Base-by-base conservation (phyloP, 495 filamentous ascomycete genomes). In the Pseudotulostoma volvatum region DNA sequence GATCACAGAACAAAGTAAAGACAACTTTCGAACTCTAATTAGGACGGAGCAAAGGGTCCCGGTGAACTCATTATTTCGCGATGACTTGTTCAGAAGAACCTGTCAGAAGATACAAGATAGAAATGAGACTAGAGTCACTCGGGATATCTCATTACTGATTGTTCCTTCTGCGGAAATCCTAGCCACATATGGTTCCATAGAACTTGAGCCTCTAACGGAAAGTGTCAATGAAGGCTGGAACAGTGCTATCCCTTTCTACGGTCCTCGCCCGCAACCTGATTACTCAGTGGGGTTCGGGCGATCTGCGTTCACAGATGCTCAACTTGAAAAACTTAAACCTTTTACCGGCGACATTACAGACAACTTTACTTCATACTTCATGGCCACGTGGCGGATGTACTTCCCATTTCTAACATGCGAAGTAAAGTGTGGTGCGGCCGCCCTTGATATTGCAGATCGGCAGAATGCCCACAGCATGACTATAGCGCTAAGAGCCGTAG, bases 171-270 rank as follows among this genome's bases (percentile, higher is more conserved):
- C 59, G 0, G 35, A 66, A 52, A 42, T 1, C 15, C 48, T 62
- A 19, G 48, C 43, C 7, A 54, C 16, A 31, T 46, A 38, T 36
- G 51, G 56, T 14, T 42, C 47, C 20, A 46, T 11, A 15, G 8
- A 51, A 46, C 55, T 64, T n/a, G 33, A 57, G 13, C 2, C 14
- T 43, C 41, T 68, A 3, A 48, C 45, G 9, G 60, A 69, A 42
- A 60, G 55, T 38, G 49, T 60, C 31, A 63, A 68, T 44, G 56
- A 64, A 50, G 51, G 45, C 31, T 70, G 57, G 61, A 52, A 49
- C 38, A 60, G 49, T 33, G 51, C 47, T 5, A 47, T 59, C 28
- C 45, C 55, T 3, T 31, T 66, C 0, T 40, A 51, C 9, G 46
- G 43, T 14, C 38, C 55, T 36, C 50, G 51, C 31, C 59, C 59